Percentiles rank a stretch among this genome's conserved stretches.
These are phyloP conservation scores for Balamuthia mandrillaris DNA, from an alignment of 208 protist genomes.

Conservation along the genomic window DNA sequence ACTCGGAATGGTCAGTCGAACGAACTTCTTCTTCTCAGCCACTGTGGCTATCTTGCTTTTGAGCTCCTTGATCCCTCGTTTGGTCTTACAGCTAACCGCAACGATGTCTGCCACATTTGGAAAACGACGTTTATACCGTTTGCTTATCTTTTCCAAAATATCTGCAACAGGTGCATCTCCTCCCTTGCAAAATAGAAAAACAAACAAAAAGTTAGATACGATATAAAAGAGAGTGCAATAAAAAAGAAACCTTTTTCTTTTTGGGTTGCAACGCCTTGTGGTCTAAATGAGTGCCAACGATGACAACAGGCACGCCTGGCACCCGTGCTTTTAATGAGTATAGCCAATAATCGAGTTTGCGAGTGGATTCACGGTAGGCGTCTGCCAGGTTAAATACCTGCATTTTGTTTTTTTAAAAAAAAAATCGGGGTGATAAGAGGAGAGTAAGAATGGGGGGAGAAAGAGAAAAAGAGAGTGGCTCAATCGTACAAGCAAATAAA, in stretches of 20 bases:
- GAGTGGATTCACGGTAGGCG: neutral
- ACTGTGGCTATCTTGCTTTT: too few relatives aligned
- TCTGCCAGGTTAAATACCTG: neutral
- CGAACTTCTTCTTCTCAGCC: too few relatives aligned
- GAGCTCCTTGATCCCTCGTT: constrained; percentile 20
- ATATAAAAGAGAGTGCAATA: neutral
- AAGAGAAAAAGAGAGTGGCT: too few relatives aligned
- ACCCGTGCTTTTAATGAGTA: constrained; percentile 23
- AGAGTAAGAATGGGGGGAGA: too few relatives aligned
- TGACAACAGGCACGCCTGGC: constrained; percentile 27
- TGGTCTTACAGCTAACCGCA: constrained; percentile 31
- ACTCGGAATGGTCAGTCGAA: too few relatives aligned
- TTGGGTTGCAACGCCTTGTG: neutral
- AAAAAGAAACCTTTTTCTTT: neutral
- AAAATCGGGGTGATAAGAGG: too few relatives aligned
- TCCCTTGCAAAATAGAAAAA: neutral
- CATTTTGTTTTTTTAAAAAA: too few relatives aligned
- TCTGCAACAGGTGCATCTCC: constrained; percentile 3
- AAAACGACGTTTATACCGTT: constrained; percentile 34
- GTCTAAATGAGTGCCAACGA: constrained; percentile 35
- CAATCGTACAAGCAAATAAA: constrained; percentile 36
- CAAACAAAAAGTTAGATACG: neutral
- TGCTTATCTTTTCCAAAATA: neutral
- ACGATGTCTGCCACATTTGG: constrained; percentile 26
- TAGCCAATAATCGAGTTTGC: constrained; percentile 36